These are phyloP conservation scores for Cryptosporidium sp. DNA, from an alignment of 169 alveolate genomes.

Conservation along the genomic window DNA sequence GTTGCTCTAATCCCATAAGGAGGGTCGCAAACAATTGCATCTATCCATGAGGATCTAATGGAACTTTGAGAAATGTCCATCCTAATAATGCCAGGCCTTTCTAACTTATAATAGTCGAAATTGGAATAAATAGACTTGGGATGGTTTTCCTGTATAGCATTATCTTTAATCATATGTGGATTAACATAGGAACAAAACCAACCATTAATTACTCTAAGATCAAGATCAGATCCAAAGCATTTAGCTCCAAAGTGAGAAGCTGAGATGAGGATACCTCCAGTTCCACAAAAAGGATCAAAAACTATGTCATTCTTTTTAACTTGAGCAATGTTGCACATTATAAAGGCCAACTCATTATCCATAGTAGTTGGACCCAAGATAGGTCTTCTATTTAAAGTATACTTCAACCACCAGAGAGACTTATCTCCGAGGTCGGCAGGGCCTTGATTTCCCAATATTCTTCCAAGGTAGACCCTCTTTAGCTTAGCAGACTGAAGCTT, in stretches of 20 bases:
- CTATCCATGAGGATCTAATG: constrained; percentile 85
- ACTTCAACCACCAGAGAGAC: constrained; percentile 87
- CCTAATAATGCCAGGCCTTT: constrained; percentile 86
- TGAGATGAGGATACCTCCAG: constrained; percentile 94
- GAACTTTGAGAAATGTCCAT: constrained; percentile 62
- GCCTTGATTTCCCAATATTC: constrained; percentile 26
- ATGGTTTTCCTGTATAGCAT: constrained; percentile 67
- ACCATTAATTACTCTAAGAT: constrained; percentile 92
- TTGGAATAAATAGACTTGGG: constrained; percentile 86
- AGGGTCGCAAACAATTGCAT: constrained; percentile 97
- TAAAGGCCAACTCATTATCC: constrained; percentile 94
- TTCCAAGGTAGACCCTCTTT: constrained; percentile 66
- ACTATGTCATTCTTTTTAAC: constrained; percentile 85
- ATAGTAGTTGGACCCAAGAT: constrained; percentile 98
- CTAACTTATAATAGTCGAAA: constrained; percentile 87
- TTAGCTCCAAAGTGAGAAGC: constrained; percentile 90
- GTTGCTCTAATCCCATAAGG: constrained; percentile 96
- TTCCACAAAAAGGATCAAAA: constrained; percentile 98
- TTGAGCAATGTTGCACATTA: constrained; percentile 92
- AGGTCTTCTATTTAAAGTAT: constrained; percentile 91
- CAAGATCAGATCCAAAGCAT: constrained; percentile 96
- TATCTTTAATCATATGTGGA: constrained; percentile 80
- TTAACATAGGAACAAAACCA: constrained; percentile 85
- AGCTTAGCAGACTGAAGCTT: background rate
- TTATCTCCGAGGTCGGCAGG: constrained; percentile 4